Evolutionary conservation across 768 basidiomycete species (phyloP).

Genomic region (Aureoboletus auriporus): DNA sequence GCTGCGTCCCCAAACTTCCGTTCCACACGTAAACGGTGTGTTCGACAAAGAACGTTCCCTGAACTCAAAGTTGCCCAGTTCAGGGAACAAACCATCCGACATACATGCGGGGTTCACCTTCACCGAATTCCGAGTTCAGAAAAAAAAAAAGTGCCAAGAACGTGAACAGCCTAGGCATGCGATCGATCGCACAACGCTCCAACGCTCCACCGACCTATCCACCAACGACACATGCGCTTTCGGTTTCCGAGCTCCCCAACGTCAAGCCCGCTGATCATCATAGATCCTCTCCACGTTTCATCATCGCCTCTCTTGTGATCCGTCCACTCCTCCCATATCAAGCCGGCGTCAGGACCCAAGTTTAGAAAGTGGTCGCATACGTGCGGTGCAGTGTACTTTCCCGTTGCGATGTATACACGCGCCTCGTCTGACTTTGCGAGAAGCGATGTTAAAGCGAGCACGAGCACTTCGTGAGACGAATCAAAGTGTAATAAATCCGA

Average conservation of each 20-base stretch:
- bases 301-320: slow-evolving; percentile 13
- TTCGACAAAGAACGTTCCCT: not conserved
- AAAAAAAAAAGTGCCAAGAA: no score
- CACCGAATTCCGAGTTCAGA: not conserved
- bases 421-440: slow-evolving; percentile 40
- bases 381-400: slow-evolving; percentile 52
- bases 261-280: slow-evolving; percentile 46
- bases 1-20: not conserved
- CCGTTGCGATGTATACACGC: slow-evolving; percentile 57
- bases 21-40: not conserved
- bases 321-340: slow-evolving; percentile 45
- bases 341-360: slow-evolving; percentile 35
- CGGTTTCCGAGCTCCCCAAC: slow-evolving; percentile 42
- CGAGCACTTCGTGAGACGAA: slow-evolving; percentile 51
- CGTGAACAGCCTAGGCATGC: not conserved
- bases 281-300: slow-evolving; percentile 42
- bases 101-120: not conserved
- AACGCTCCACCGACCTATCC: slow-evolving; percentile 51
- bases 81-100: not conserved
- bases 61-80: no score
- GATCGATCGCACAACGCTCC: not conserved
- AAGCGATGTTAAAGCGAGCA: slow-evolving; percentile 47
- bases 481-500: slow-evolving; percentile 74
- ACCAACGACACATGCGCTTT: slow-evolving; percentile 59
- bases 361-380: slow-evolving; percentile 54